Percentiles rank a stretch among this genome's conserved stretches.
Evolutionary conservation across 2,329 filamentous ascomycete species (phyloP).

Genomic region (Monilinia laxa): DNA sequence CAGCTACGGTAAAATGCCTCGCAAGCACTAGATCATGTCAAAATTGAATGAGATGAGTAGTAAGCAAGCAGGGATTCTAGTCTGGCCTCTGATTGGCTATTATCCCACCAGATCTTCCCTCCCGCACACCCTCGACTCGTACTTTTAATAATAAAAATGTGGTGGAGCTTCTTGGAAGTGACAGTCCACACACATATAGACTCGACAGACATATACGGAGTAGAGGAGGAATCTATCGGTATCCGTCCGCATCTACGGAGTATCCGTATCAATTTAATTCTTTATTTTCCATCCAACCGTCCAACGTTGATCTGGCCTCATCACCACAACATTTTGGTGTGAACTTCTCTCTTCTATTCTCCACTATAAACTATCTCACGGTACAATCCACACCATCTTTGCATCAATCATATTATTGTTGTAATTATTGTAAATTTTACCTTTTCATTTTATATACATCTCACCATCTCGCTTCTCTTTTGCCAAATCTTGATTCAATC

Average conservation of each 20-base stretch:
- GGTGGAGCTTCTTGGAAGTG: background rate
- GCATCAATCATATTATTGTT: background rate
- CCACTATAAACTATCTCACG: background rate
- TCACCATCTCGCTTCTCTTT: background rate
- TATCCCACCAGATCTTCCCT: background rate
- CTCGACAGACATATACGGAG: no score
- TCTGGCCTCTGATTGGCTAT: background rate
- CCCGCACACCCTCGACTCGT: background rate
- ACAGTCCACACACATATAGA: no score
- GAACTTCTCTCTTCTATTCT: background rate
- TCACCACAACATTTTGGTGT: background rate
- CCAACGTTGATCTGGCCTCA: conserved; percentile 14
- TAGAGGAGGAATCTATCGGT: no score
- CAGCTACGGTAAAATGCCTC: no score
- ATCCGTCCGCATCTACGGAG: no score
- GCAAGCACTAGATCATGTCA: no score
- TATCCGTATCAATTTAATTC: no score
- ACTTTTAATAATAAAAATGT: background rate
- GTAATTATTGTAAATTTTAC: no score
- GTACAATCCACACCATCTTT: background rate
- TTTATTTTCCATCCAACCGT: background rate
- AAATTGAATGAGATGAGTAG: background rate
- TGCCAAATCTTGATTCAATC: background rate
- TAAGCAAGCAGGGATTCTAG: background rate
- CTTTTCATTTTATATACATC: background rate